A percentile compares a stretch with the other conserved stretches of the same genome.
Conservation (phyloP, 371 early-diverging fungal genomes). For the Mortierella polycephala region DNA sequence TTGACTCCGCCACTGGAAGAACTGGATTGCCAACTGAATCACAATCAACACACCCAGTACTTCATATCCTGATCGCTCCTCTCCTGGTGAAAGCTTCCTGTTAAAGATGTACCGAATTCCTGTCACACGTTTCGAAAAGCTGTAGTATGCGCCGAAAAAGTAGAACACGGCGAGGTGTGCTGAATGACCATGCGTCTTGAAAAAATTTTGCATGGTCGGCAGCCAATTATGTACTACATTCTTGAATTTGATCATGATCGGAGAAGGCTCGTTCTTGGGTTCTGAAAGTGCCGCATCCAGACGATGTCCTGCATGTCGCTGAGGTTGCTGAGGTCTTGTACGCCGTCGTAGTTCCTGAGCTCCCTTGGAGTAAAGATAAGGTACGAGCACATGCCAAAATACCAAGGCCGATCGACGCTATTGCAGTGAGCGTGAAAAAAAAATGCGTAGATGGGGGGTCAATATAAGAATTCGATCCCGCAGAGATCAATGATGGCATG, state of each 20-base stretch:
- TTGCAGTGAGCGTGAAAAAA: not conserved
- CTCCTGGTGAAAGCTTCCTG: conserved; percentile 77
- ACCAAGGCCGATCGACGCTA: conserved; percentile 66
- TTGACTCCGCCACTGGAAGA: conserved; percentile 55
- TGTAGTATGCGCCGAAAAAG: conserved; percentile 83
- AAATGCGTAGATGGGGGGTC: not conserved
- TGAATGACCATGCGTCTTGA: conserved; percentile 61
- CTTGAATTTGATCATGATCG: conserved; percentile 28
- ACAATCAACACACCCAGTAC: conserved; percentile 83
- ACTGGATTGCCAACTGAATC: conserved; percentile 73
- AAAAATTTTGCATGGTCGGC: conserved; percentile 40
- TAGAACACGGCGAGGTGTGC: conserved; percentile 86
- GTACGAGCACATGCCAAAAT: conserved; percentile 65
- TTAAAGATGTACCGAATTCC: conserved; percentile 85
- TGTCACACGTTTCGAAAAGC: conserved; percentile 78
- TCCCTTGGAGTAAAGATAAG: conserved; percentile 67
- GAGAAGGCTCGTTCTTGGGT: conserved; percentile 31
- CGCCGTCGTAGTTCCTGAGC: conserved; percentile 61
- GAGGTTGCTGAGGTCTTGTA: conserved; percentile 31
- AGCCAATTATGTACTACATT: conserved; percentile 35
- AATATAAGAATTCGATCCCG: too few species aligned
- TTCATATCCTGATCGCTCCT: conserved; percentile 85
- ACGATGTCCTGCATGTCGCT: conserved; percentile 28
- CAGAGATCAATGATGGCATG: too few species aligned
- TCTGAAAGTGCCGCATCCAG: conserved; percentile 46